Evolutionary conservation across 495 filamentous ascomycete species (phyloP).

Genomic region (Cercophora sp.): DNA sequence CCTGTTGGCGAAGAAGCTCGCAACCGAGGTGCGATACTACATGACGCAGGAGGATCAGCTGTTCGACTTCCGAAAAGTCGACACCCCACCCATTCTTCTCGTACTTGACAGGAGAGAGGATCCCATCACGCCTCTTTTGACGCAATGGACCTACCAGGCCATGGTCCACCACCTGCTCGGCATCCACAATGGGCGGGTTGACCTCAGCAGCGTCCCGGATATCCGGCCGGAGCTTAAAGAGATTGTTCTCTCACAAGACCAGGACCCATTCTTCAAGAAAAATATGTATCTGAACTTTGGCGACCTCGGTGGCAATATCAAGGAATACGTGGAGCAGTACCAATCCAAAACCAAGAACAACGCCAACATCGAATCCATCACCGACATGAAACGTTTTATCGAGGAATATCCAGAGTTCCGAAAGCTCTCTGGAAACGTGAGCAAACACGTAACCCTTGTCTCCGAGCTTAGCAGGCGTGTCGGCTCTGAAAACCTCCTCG

Average conservation of each 20-base stretch:
- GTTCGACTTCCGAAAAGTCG: conserved; percentile 93
- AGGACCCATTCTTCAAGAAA: conserved; percentile 99
- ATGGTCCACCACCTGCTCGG: conserved; percentile 97
- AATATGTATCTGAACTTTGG: conserved; percentile 99
- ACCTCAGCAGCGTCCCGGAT: conserved; percentile 81
- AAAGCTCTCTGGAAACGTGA: conserved; percentile 94
- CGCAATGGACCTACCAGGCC: conserved; percentile 98
- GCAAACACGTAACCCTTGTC: conserved; percentile 95
- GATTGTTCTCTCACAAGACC: conserved; percentile 93
- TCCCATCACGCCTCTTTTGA: conserved; percentile 90
- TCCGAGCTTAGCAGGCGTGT: conserved; percentile 87
- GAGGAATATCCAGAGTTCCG: conserved; percentile 98
- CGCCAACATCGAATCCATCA: conserved; percentile 91
- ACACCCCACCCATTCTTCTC: conserved; percentile 90
- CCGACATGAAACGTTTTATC: conserved; percentile 98
- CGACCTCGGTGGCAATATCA: conserved; percentile 94
- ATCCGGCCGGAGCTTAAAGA: conserved; percentile 88
- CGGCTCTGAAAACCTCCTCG: conserved; percentile 75
- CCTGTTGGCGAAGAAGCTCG: conserved; percentile 83
- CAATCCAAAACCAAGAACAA: conserved; percentile 90
- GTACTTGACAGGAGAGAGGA: conserved; percentile 91
- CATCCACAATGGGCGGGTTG: conserved; percentile 87
- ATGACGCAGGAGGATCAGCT: conserved; percentile 95
- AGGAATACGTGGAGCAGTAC: conserved; percentile 97
- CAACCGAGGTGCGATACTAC: conserved; percentile 84